A percentile compares a stretch with the other conserved stretches of the same genome.
Evolutionary conservation across 768 basidiomycete species (phyloP).

Genomic region (Phaffia tasmanica): DNA sequence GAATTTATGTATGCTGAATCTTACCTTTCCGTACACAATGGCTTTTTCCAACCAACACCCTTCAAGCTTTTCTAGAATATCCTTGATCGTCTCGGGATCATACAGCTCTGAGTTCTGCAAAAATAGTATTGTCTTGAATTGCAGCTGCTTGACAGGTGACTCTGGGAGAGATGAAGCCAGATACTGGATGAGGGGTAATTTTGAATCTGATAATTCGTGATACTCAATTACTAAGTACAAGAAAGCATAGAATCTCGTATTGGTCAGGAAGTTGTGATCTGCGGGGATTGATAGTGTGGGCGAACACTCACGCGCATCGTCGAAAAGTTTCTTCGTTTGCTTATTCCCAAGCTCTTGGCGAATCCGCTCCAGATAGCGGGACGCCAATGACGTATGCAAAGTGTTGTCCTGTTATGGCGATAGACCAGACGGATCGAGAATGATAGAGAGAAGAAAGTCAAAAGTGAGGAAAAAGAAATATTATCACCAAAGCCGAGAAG

Average conservation of each 20-base stretch:
- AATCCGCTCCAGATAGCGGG: conserved; percentile 4
- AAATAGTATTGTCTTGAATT: conserved; percentile 66
- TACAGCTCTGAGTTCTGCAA: conserved; percentile 66
- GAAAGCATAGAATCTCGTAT: no score
- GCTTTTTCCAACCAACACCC: conserved; percentile 62
- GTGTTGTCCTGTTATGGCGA: conserved; percentile 44
- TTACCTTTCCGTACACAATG: conserved; percentile 66
- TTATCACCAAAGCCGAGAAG: background rate
- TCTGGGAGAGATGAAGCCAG: conserved; percentile 74
- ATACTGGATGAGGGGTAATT: conserved; percentile 53
- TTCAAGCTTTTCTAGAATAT: conserved; percentile 46
- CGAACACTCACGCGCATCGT: background rate
- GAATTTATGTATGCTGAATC: background rate
- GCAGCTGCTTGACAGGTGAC: conserved; percentile 57
- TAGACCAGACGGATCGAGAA: background rate
- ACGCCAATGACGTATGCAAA: conserved; percentile 57
- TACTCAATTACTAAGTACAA: no score
- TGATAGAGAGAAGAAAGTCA: background rate
- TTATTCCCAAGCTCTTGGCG: background rate
- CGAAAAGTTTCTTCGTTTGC: conserved; percentile 4
- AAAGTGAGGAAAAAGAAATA: conserved; percentile 31
- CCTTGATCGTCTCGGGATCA: conserved; percentile 46
- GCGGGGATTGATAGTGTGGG: no score
- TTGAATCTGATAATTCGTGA: background rate
- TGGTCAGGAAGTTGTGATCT: no score